Evolutionary conservation across 148 eudicot genomes (phyloP), one percentile per base, ranked within the genome.

Genomic region (Persicaria maculosa): DNA sequence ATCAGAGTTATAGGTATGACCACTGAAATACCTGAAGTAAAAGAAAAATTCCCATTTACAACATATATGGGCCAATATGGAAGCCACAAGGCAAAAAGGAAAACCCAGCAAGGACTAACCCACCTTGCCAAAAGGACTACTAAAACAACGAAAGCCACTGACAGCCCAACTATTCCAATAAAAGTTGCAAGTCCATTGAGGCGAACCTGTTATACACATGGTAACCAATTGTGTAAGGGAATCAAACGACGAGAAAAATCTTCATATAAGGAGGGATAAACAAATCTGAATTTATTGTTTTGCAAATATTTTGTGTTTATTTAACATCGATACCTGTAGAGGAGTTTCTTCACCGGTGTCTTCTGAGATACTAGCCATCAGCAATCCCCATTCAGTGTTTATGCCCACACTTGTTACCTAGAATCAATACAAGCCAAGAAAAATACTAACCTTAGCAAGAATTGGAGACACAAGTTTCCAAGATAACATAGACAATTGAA

Each of bases 321-420:
- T 12, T 16, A n/a, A 55, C 17, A 40, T n/a, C 16, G 40, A 44
- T 77, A 86, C 98, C 96, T 95, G 98, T 80, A 95, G 84, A 20
- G 98, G 98, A 68, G 98, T 95, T 86, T 95, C 98, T 85, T 95
- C 98, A 75, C 98, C 97, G 78, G 85, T 92, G 78, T 95, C 98
- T 86, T 95, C 98, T 62, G 98, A 88, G 69, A 95, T 92, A 83
- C 97, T 92, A 5, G 98, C 96, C 98, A 92, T 95, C 48, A 92
- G 93, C 84, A 95, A 83, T 48, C 98, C 98, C 97, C 98, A 95
- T 79, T 94, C 97, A 44, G 98, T 94, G 79, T 90, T 94, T 67
- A 91, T 82, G 57, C 98, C 98, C 76, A 95, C 98, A 81, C 92
- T 83, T 72, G 96, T 92, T 25, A 95, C 98, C 98, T 95, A 79